Base-by-base conservation (phyloP, 139 green algal genomes). In the Chlorella sp. region DNA sequence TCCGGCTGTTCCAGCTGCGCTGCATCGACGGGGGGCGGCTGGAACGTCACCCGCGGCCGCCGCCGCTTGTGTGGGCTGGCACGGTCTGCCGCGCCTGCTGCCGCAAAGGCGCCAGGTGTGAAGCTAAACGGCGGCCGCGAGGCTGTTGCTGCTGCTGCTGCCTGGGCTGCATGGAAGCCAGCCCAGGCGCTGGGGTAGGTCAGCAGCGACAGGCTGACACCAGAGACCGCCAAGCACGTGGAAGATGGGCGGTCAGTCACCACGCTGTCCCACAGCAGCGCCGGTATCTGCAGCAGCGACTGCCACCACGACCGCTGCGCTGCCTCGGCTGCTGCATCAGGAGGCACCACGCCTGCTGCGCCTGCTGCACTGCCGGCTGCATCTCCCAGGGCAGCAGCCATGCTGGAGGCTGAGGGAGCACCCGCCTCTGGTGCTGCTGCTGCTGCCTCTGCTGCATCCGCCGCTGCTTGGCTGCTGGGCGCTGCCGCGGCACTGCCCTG, bases 171-270 rank as follows among this genome's bases (percentile, higher is more conserved):
- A 28, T 51, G 41, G 58, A 72, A 83, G 14, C 72, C 85, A 11
- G 22, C 41, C 85, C 85, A 89, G 2, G 78, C 77, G 74, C 51
- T 73, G n/a, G 85, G 85, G 43, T 82, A 87, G 30, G 76, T 87
- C 1, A 73, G 38, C 34, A 92, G 79, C 36, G 40, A 34, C 8
- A 92, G 70, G 58, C 65, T 86, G 26, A 92, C 82, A 0, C 89
- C 88, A 3, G 82, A 24, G 20, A 92, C 38, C 38, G 69, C 20
- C 44, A 92, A 74, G 22, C 32, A 43, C 8, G 78, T 84, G 69
- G 80, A 62, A 19, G 76, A 85, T 32, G 89, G 84, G 4, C 43
- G 32, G 26, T 80, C 60, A 2, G 85, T 67, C 19, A 69, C 64
- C 34, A 90, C 65, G 28, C 79, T 69, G 22, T 48, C n/a, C 83